Base-by-base conservation (phyloP, 345 rosid species). In the Aquilaria malaccensis region DNA sequence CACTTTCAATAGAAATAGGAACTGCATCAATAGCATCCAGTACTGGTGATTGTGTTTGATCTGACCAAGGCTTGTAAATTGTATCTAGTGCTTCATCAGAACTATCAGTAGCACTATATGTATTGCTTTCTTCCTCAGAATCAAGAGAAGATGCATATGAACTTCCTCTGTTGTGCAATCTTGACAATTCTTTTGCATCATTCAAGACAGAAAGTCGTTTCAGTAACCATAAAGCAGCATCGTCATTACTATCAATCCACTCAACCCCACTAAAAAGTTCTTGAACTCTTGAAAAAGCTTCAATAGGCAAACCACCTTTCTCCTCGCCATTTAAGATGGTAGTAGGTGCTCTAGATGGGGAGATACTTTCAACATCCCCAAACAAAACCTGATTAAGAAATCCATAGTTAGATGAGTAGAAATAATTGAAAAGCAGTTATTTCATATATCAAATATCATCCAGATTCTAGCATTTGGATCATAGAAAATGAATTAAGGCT, bases 231-330 rank as follows among this genome's bases (percentile, higher is more conserved):
- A 89, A 58, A 52, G 98, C 79, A 83, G 96, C 96, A 84, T 87
- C 97, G 61, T 89, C 97, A 58, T 75, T 81, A 74, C 69, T 79
- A 71, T 90, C 97, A 60, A 79, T 86, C 95, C 90, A 94, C 58
- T 94, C 95, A 74, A 75, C 79, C 53, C 90, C 95, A 67, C 78
- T 90, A 68, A 94, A 94, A 74, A 94, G 95, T 72, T 94, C 97
- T 80, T 90, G 97, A 72, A 94, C 97, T 70, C 82, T 82, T 53
- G 97, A 94, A 80, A 94, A 94, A 32, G 97, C 99, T 83, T 94
- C 99, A 67, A 94, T 83, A 46, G 99, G 99, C 73, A 94, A 74
- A 70, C 99, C 99, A 62, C 97, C 95, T 75, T 87, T 90, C 77
- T 84, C 97, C 78, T 94, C 97, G 31, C 96, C 96, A 78, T 83